Evolutionary conservation across 169 alveolate genomes (phyloP).

Genomic region (Cryptosporidium sp.): DNA sequence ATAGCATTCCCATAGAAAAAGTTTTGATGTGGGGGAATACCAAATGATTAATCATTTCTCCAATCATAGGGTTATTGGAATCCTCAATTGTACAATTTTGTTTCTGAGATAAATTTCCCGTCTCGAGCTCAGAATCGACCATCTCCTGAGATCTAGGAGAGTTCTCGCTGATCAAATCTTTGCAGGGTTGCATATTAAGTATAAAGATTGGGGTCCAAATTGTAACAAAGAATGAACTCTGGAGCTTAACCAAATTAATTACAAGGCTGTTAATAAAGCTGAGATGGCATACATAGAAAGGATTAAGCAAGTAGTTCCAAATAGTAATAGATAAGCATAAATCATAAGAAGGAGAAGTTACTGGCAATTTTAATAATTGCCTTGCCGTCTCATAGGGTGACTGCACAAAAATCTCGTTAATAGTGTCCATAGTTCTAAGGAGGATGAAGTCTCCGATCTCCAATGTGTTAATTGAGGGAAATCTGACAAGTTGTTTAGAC

Average conservation of each 20-base stretch:
- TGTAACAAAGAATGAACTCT: constrained; percentile 13
- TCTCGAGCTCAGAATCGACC: neutral
- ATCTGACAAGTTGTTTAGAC: constrained; percentile 5
- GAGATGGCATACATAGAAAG: constrained; percentile 7
- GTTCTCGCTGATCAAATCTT: neutral
- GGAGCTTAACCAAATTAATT: constrained; percentile 28
- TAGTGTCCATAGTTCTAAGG: constrained; percentile 28
- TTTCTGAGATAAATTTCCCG: neutral
- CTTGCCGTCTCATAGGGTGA: constrained; percentile 68
- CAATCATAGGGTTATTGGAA: constrained; percentile 20
- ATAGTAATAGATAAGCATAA: constrained; percentile 35
- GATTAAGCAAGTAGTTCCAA: constrained; percentile 57
- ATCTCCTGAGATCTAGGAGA: constrained; percentile 11
- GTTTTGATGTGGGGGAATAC: constrained; percentile 16
- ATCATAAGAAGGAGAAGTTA: constrained; percentile 54
- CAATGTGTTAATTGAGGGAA: constrained; percentile 26
- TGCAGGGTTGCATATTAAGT: neutral
- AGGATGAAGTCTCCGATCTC: constrained; percentile 38
- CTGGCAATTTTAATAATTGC: constrained; percentile 48
- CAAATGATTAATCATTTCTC: neutral
- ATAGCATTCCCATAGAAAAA: constrained; percentile 26
- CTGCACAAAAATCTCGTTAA: constrained; percentile 31
- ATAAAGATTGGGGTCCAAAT: constrained; percentile 65
- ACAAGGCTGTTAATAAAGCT: constrained; percentile 33
- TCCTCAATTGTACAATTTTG: neutral